Evolutionary conservation across 1,139 yeast species (phyloP).

Genomic region (Suhomyces yuchorum): DNA sequence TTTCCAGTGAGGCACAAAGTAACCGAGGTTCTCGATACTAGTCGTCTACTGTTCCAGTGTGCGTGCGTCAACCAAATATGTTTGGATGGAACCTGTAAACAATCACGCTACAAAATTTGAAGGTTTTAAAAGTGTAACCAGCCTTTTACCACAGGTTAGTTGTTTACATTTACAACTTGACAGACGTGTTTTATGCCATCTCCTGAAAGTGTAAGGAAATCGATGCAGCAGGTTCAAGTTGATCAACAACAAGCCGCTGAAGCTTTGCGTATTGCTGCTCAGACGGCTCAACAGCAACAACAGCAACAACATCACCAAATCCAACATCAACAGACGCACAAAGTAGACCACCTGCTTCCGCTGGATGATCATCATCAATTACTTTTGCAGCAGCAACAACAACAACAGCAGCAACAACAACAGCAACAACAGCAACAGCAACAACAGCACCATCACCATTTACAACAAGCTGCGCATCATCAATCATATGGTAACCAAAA

Average conservation of each 20-base stretch:
- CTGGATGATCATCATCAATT: constrained; percentile 21
- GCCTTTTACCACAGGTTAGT: constrained; percentile 12
- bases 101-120: constrained; percentile 8
- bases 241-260: constrained; percentile 18
- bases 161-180: constrained; percentile 10
- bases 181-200: constrained; percentile 13
- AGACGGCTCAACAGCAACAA: constrained; percentile 13
- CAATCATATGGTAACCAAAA: constrained; percentile 8
- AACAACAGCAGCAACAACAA: constrained; percentile 12
- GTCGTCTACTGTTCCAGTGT: background rate
- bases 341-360: constrained; percentile 10
- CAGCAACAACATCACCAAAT: constrained; percentile 12
- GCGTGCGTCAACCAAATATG: background rate
- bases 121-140: constrained; percentile 15
- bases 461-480: constrained; percentile 10
- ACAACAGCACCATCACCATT: constrained; percentile 17
- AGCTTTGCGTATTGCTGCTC: constrained; percentile 17
- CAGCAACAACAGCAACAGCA: constrained; percentile 18
- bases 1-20: constrained; percentile 11
- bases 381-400: constrained; percentile 19
- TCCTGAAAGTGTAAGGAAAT: constrained; percentile 9
- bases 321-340: constrained; percentile 11
- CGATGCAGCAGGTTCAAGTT: constrained; percentile 14
- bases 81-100: constrained; percentile 11
- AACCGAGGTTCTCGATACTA: constrained; percentile 2